phyloP scores from a whole-genome alignment of 768 basidiomycete species.

The Mycena vulgaris region DNA sequence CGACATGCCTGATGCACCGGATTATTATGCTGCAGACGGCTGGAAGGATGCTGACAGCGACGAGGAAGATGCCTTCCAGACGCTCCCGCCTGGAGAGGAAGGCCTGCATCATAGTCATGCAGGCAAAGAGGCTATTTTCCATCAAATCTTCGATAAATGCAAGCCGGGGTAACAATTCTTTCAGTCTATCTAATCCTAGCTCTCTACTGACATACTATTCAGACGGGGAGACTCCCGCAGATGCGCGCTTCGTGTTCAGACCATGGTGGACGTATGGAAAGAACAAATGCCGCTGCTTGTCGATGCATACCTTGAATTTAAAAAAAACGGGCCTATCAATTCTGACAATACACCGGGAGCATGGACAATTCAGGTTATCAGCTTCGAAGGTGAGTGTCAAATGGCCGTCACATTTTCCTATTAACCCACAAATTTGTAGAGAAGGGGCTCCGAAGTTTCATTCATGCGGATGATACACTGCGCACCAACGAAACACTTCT shows the following conservation, averaged over 20 bases:
- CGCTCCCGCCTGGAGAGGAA: conserved; percentile 21
- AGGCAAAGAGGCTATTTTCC: conserved; percentile 19
- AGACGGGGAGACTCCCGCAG: conserved; percentile 16
- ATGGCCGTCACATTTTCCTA: too few species aligned
- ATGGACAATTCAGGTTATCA: conserved; percentile 1
- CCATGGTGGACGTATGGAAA: background rate
- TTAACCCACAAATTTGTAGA: background rate
- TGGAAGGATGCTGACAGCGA: conserved; percentile 11
- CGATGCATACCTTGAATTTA: conserved; percentile 11
- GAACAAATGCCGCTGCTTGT: conserved; percentile 8
- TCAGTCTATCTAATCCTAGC: background rate
- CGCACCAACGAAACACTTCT: conserved; percentile 39
- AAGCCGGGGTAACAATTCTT: conserved; percentile 7
- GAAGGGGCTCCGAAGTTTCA: background rate
- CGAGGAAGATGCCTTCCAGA: background rate
- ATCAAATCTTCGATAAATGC: conserved; percentile 21
- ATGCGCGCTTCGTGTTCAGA: conserved; percentile 10
- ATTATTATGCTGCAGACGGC: background rate
- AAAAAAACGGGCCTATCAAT: background rate
- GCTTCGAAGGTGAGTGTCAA: conserved; percentile 24
- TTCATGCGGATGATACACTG: background rate
- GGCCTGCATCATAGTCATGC: conserved; percentile 21
- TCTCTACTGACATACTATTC: too few species aligned
- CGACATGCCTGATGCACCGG: conserved; percentile 14
- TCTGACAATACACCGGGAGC: background rate